Percentiles rank a stretch among this genome's conserved stretches.
Evolutionary conservation across 176 grass and related monocot species (phyloP).

Genomic region (Miscanthus lutarioriparius): DNA sequence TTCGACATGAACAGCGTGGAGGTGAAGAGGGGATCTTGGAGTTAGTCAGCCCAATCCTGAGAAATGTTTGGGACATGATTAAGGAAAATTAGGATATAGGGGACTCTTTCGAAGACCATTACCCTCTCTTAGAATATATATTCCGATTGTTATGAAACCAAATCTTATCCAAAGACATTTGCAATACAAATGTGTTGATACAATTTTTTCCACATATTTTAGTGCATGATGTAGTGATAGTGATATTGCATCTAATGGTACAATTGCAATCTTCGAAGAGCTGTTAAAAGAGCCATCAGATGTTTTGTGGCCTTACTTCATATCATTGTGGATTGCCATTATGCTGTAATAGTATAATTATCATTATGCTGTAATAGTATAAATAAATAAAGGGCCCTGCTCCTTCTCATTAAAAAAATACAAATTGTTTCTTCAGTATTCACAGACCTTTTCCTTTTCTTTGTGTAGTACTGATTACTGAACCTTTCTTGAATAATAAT

Average conservation of each 20-base stretch:
- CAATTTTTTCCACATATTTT: not conserved
- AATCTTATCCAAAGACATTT: not conserved
- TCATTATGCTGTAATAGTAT: not conserved
- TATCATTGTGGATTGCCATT: not conserved
- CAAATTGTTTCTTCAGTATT: not conserved
- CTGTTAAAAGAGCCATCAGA: not conserved
- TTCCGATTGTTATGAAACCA: not conserved
- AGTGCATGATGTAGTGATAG: not conserved
- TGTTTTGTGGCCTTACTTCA: conserved; percentile 8
- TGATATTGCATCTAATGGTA: not conserved
- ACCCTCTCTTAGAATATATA: not conserved
- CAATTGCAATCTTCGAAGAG: not conserved
- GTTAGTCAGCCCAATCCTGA: not conserved
- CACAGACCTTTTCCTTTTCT: not conserved
- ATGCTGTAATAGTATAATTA: not conserved
- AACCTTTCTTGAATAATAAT: conserved; percentile 2
- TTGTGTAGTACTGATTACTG: not conserved
- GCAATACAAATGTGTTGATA: not conserved
- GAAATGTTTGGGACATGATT: conserved; percentile 18
- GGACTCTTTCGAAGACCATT: not conserved
- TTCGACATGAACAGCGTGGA: not conserved
- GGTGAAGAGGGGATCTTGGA: not conserved
- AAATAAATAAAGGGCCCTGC: not conserved
- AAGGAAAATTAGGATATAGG: not conserved
- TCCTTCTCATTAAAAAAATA: not conserved